A percentile compares a stretch with the other conserved stretches of the same genome.
Conservation (phyloP, 257 asterid genomes). For the Solanum chaucha region DNA sequence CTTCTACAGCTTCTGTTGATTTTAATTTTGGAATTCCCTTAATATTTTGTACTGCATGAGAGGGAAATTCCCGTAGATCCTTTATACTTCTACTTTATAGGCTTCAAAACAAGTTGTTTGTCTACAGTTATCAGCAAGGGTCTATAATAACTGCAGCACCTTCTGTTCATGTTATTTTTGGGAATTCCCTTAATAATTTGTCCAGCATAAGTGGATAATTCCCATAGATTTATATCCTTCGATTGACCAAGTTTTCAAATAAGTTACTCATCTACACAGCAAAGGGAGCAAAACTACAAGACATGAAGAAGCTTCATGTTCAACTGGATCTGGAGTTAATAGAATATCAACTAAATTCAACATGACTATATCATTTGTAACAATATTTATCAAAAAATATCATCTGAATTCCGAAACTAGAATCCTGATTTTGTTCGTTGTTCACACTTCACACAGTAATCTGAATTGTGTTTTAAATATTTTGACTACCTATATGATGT, state of each 20-base stretch:
- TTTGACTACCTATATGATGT: neutral
- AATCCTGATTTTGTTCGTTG: neutral
- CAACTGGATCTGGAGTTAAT: neutral
- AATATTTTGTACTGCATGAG: neutral
- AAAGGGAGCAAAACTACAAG: neutral
- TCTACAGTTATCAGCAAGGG: neutral
- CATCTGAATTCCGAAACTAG: neutral
- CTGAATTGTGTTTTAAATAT: neutral
- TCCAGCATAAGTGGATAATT: neutral
- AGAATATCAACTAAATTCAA: neutral
- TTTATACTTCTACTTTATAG: neutral
- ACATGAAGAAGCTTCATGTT: neutral
- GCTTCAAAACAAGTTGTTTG: neutral
- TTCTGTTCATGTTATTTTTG: neutral
- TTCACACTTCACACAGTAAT: neutral
- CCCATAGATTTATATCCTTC: neutral
- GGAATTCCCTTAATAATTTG: neutral
- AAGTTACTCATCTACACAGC: neutral
- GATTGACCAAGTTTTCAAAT: neutral
- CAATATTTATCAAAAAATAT: neutral
- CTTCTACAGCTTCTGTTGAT: neutral
- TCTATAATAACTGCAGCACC: neutral
- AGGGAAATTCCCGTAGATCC: neutral
- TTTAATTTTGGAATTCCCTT: neutral
- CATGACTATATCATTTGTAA: neutral